A percentile compares a stretch with the other conserved stretches of the same genome.
phyloP scores from a whole-genome alignment of 2,329 filamentous ascomycete species.

The Colletotrichum theobromicola region DNA sequence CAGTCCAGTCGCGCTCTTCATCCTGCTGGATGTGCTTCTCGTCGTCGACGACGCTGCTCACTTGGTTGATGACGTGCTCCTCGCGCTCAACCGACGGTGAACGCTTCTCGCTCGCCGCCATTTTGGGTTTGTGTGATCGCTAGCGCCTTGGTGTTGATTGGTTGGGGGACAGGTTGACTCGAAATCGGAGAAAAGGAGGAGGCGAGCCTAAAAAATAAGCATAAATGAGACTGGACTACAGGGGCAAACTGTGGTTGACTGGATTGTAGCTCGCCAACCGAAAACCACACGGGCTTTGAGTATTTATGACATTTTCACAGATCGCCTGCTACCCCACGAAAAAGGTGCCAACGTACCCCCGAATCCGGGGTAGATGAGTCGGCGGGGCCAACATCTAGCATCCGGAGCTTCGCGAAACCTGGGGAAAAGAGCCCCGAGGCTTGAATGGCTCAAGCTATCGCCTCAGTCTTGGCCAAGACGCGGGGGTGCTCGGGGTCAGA shows the following conservation, averaged over 20 bases:
- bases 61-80: slow-evolving; percentile 16
- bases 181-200: too few relatives aligned
- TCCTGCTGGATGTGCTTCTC: slow-evolving; percentile 25
- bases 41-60: slow-evolving; percentile 8
- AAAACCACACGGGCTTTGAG: neutral
- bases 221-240: neutral
- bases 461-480: neutral
- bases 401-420: neutral
- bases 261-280: neutral
- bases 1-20: slow-evolving; percentile 39
- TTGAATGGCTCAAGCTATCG: neutral
- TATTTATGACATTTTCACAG: slow-evolving; percentile 8
- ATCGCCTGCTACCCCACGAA: neutral
- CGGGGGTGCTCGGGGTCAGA: slow-evolving; percentile 11
- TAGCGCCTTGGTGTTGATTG: neutral
- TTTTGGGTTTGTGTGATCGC: neutral
- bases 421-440: neutral
- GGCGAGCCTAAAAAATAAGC: slow-evolving; percentile 1
- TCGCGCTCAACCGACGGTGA: slow-evolving; percentile 9
- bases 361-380: slow-evolving; percentile 12
- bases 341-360: neutral
- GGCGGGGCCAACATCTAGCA: slow-evolving; percentile 14
- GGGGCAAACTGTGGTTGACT: neutral
- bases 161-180: neutral
- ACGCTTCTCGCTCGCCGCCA: slow-evolving; percentile 14